A percentile compares a stretch with the other conserved stretches of the same genome.
Evolutionary conservation across 164 flowering plant species (phyloP).

Genomic region (Pachysandra terminalis): DNA sequence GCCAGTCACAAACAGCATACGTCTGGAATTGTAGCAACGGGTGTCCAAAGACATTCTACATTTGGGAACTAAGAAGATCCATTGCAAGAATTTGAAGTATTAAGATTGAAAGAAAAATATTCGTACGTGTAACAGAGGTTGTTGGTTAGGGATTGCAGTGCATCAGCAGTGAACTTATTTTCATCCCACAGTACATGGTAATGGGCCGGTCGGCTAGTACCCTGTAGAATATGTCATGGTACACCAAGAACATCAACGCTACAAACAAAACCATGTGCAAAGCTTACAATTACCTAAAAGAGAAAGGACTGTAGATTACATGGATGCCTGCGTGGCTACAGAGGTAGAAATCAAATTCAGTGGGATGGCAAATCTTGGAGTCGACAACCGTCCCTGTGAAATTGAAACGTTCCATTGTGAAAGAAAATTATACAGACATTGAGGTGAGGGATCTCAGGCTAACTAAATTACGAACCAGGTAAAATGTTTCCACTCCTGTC

Average conservation of each 20-base stretch:
- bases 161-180: slow-evolving; percentile 74
- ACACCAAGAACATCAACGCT: too few species aligned
- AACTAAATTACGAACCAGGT: slow-evolving; percentile 32
- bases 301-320: slow-evolving; percentile 23
- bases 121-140: slow-evolving; percentile 55
- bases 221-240: too few species aligned
- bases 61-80: too few species aligned
- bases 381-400: slow-evolving; percentile 84
- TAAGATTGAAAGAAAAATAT: not conserved
- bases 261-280: too few species aligned
- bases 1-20: too few species aligned
- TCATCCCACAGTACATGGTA: slow-evolving; percentile 78
- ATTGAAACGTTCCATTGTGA: too few species aligned
- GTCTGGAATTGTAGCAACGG: too few species aligned
- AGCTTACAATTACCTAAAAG: not conserved
- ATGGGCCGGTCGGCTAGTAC: slow-evolving; percentile 33
- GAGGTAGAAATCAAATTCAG: slow-evolving; percentile 66
- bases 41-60: too few species aligned
- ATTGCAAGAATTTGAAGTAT: too few species aligned
- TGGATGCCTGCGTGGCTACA: slow-evolving; percentile 86
- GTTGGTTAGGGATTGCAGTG: slow-evolving; percentile 61
- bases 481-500: slow-evolving; percentile 62
- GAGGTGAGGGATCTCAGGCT: not conserved
- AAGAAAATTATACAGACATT: not conserved
- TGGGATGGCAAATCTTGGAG: slow-evolving; percentile 80